phyloP scores from a whole-genome alignment of 164 flowering plant genomes.

The Stephania cephalantha region DNA sequence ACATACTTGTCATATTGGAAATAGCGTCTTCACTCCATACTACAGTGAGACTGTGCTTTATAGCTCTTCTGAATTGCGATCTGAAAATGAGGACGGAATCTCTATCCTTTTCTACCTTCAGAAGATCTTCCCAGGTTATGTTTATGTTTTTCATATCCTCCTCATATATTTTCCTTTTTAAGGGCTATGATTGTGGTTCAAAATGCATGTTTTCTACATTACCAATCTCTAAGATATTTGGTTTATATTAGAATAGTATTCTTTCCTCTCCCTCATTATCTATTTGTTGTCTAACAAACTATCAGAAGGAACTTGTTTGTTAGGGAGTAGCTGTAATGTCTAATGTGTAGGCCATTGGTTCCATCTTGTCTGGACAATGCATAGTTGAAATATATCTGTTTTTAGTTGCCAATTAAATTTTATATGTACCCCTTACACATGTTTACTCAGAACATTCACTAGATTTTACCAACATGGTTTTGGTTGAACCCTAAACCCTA shows the following conservation, averaged over 20 bases:
- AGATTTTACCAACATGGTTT: too few relatives aligned
- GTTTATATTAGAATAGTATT: too few relatives aligned
- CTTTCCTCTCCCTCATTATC: background rate
- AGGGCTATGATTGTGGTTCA: background rate
- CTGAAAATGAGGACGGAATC: conserved; percentile 96
- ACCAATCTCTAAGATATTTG: background rate
- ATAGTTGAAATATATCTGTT: too few relatives aligned
- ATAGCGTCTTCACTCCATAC: conserved; percentile 98
- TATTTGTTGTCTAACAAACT: background rate
- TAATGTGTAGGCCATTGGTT: too few relatives aligned
- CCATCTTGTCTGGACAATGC: too few relatives aligned
- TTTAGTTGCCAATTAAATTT: too few relatives aligned
- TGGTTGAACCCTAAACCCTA: too few relatives aligned
- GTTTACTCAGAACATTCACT: too few relatives aligned
- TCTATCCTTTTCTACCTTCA: conserved; percentile 94
- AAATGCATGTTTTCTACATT: background rate
- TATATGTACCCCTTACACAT: too few relatives aligned
- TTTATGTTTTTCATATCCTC: background rate
- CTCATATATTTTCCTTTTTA: background rate
- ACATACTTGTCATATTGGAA: conserved; percentile 15
- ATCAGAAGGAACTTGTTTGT: too few relatives aligned
- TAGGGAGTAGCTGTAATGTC: too few relatives aligned
- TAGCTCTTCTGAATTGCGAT: conserved; percentile 68
- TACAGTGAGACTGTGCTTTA: conserved; percentile 96
- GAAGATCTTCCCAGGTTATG: conserved; percentile 88